Conservation (phyloP, 2,329 filamentous ascomycete species). For the Trichoderma polysporum region DNA sequence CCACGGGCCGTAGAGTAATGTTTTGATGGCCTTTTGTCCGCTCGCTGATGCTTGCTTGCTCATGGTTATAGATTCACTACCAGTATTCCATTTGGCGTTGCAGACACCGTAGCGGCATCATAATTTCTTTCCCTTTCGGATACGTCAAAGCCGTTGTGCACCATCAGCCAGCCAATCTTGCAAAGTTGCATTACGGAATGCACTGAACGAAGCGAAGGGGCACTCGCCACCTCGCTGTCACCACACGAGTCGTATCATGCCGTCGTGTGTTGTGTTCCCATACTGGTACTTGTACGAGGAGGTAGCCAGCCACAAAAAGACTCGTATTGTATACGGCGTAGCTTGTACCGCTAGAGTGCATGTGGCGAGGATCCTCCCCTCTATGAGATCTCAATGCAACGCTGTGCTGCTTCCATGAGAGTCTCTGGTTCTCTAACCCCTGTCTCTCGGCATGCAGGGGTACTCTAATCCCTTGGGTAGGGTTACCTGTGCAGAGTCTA, state of each 20-base stretch:
- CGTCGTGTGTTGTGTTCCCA: too few species aligned
- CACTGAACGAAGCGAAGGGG: not conserved
- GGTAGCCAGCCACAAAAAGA: not conserved
- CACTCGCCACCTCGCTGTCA: not conserved
- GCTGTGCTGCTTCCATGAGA: not conserved
- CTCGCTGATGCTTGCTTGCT: not conserved
- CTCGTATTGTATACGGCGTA: not conserved
- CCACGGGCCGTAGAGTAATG: constrained; percentile 1
- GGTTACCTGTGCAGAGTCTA: constrained; percentile 8
- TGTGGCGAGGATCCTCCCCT: constrained; percentile 10
- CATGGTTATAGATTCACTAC: not conserved
- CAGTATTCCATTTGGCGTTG: not conserved
- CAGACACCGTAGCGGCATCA: not conserved
- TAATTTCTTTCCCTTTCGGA: not conserved
- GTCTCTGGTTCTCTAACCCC: not conserved
- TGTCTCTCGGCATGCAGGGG: constrained; percentile 19
- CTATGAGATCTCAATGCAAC: constrained; percentile 17
- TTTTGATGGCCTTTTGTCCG: not conserved
- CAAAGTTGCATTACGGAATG: not conserved
- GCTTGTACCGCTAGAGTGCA: not conserved
- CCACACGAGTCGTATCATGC: not conserved
- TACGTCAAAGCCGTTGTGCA: not conserved
- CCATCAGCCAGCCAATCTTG: not conserved
- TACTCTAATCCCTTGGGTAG: constrained; percentile 12
- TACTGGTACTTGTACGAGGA: too few species aligned